phyloP scores from a whole-genome alignment of 495 filamentous ascomycete genomes.

The Durotheca rogersii region DNA sequence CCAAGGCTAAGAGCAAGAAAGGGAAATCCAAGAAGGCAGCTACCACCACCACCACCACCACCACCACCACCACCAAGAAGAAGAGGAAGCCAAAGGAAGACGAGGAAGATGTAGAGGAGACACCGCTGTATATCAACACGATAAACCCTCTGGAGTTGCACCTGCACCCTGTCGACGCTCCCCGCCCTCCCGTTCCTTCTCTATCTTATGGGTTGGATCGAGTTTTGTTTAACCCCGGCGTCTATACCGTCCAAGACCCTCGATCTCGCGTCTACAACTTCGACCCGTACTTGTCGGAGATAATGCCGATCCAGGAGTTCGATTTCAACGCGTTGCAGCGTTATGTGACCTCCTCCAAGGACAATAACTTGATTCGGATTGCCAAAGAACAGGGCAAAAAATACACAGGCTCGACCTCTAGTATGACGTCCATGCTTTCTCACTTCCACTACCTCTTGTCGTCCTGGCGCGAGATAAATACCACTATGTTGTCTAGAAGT shows the following conservation, averaged over 20 bases:
- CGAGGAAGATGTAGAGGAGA: too few species aligned
- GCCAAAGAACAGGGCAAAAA: constrained; percentile 69
- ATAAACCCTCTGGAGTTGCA: constrained; percentile 33
- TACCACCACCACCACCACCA: too few species aligned
- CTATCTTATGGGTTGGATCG: constrained; percentile 81
- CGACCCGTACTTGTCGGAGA: constrained; percentile 84
- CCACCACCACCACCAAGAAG: background rate
- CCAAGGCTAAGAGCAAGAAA: background rate
- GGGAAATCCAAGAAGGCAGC: background rate
- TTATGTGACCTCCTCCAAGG: constrained; percentile 88
- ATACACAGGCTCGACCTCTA: constrained; percentile 93
- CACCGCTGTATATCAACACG: constrained; percentile 14
- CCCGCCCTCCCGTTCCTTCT: constrained; percentile 62
- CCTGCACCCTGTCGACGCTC: constrained; percentile 49
- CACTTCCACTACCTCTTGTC: constrained; percentile 96
- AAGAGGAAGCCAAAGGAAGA: background rate
- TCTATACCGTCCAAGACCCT: constrained; percentile 88
- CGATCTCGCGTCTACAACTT: constrained; percentile 90
- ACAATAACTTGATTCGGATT: constrained; percentile 64
- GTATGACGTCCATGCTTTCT: constrained; percentile 82
- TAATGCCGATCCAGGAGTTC: constrained; percentile 91
- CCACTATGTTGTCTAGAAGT: constrained; percentile 59
- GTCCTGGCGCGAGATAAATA: constrained; percentile 71
- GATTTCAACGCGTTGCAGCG: constrained; percentile 81
- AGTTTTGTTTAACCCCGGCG: constrained; percentile 92